Percentiles rank a stretch among this genome's conserved stretches.
These are phyloP conservation scores for Elaeagnus macrophylla DNA, from an alignment of 306 rosid genomes.

Conservation along the genomic window DNA sequence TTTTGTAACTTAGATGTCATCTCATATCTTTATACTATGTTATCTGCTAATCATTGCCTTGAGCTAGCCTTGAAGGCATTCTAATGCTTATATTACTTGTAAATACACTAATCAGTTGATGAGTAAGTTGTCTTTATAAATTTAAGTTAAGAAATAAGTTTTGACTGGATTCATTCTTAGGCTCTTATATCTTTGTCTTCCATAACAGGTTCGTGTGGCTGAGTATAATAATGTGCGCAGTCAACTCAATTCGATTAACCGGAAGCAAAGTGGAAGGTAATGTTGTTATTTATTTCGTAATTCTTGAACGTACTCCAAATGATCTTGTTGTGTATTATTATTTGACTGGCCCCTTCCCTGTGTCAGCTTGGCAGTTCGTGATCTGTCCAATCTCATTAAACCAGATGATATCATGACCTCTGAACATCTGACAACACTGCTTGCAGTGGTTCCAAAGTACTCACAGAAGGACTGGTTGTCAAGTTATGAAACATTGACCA, in stretches of 20 bases:
- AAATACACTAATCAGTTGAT: not conserved
- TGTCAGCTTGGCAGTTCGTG: constrained; percentile 88
- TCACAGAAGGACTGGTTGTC: constrained; percentile 91
- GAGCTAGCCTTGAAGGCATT: too few species aligned
- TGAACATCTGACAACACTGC: constrained; percentile 77
- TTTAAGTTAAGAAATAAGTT: not conserved
- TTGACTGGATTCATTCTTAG: constrained; percentile 3
- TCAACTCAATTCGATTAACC: constrained; percentile 76
- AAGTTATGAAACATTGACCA: constrained; percentile 80
- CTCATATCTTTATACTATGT: too few species aligned
- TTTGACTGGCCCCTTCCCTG: constrained; percentile 19
- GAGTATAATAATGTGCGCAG: constrained; percentile 78
- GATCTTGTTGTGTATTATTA: constrained; percentile 7
- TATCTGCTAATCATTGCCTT: too few species aligned
- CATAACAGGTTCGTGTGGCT: constrained; percentile 64
- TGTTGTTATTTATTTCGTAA: not conserved
- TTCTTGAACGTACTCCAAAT: not conserved
- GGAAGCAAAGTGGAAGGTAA: constrained; percentile 96
- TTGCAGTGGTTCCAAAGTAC: constrained; percentile 78
- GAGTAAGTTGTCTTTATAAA: not conserved
- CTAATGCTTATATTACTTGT: not conserved
- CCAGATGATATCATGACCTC: constrained; percentile 76
- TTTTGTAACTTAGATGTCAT: too few species aligned
- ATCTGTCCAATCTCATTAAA: constrained; percentile 79
- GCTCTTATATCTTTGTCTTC: constrained; percentile 18